Percentiles rank a stretch among this genome's conserved stretches.
These are phyloP conservation scores for Metarhizium anisopliae DNA, from an alignment of 2,329 filamentous ascomycete species.

Conservation along the genomic window DNA sequence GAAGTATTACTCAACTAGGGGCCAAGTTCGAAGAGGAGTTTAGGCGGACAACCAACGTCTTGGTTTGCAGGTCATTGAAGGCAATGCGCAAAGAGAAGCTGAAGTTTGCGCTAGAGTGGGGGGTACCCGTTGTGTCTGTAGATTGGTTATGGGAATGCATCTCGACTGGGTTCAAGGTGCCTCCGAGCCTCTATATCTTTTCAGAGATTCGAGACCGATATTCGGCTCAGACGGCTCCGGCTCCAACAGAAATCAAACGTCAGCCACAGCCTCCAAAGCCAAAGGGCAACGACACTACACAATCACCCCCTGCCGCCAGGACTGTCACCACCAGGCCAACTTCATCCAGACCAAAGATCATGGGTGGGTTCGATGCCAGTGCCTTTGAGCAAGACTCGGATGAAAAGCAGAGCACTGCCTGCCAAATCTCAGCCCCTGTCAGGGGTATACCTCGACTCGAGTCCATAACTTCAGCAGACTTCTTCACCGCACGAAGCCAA, in stretches of 20 bases:
- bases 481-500: conserved; percentile 32
- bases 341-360: conserved; percentile 7
- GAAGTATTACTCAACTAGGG: conserved; percentile 66
- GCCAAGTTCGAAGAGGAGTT: conserved; percentile 75
- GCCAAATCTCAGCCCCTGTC: conserved; percentile 1
- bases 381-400: conserved; percentile 28
- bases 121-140: conserved; percentile 69
- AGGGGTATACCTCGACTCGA: conserved; percentile 10
- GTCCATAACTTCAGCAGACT: conserved; percentile 25
- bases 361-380: conserved; percentile 27
- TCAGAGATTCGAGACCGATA: conserved; percentile 32
- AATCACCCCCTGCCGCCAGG: neutral
- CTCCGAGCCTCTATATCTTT: conserved; percentile 38
- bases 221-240: neutral
- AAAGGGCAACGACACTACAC: conserved; percentile 3
- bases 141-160: conserved; percentile 85
- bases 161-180: conserved; percentile 39
- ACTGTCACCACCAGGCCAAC: neutral
- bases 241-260: conserved; percentile 7
- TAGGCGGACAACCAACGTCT: conserved; percentile 59
- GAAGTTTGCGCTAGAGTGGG: conserved; percentile 63
- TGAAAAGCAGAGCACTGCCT: conserved; percentile 5
- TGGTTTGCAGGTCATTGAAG: conserved; percentile 58
- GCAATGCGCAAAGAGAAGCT: conserved; percentile 66
- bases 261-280: neutral